Evolutionary conservation across 805 yeast genomes (phyloP), one percentile per base, ranked within the genome.

Genomic region (Wickerhamiella galacta): DNA sequence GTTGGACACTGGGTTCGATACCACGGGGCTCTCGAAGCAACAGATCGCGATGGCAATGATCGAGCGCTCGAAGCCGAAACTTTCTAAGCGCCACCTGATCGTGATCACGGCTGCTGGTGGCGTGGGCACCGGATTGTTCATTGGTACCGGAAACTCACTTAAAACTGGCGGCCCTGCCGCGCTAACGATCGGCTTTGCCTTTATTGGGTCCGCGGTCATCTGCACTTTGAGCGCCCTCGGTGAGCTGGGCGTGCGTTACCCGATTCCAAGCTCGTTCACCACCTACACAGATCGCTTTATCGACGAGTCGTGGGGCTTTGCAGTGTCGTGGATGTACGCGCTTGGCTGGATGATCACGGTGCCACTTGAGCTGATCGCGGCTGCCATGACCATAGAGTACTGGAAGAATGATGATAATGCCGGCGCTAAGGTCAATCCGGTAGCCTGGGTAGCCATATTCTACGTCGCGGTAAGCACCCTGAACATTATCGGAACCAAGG

Each of bases 21-120:
- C 48, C 3, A 35, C 41, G 3, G 46, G 46, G n/a, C 39, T 44
- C 46, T 38, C 46, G 7, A 41, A 36, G 16, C 39, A 36, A 2
- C 39, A 43, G 25, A 31, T 39, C 6, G 33, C 36, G 6, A 28
- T 36, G 21, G 35, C 37, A 11, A n/a, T 14, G 6, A 2, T 37
- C 8, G 35, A 42, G 4, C 3, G 44, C 44, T 3, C 12, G 38
- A 57, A 64, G 31, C 45, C 68, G 37, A 30, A 29, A 32, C 53
- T 45, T 35, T 49, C 49, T 35, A 39, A 43, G 12, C 45, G 58
- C n/a, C 57, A 52, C 41, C 20, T 55, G 30, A 50, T 51, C 40
- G 69, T 77, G 70, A 73, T 79, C 47, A 79, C 87, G 20, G 60
- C 77, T 35, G 83, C 83, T 37, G 81, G 85, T 32, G 74, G 85